phyloP scores from a whole-genome alignment of 257 asterid genomes.

The Linderniella brevidens region DNA sequence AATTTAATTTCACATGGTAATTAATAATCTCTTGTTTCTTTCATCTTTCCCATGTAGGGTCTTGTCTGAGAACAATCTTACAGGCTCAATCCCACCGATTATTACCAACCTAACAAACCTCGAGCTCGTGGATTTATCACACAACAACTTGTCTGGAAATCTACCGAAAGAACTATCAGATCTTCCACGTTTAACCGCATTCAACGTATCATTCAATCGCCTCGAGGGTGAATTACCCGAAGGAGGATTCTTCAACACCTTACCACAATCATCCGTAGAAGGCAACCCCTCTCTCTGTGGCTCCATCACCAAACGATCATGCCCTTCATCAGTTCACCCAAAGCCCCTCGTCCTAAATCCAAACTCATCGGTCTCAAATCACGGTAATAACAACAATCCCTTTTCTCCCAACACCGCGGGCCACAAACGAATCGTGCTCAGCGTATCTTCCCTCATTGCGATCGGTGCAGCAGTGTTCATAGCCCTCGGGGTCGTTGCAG shows the following conservation, averaged over 20 bases:
- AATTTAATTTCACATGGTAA: too few species aligned
- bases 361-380: constrained; percentile 44
- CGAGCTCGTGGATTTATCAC: constrained; percentile 46
- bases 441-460: constrained; percentile 72
- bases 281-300: constrained; percentile 81
- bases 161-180: constrained; percentile 58
- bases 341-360: constrained; percentile 84
- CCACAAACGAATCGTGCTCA: constrained; percentile 48
- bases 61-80: constrained; percentile 47
- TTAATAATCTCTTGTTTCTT: background rate
- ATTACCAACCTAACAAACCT: constrained; percentile 44
- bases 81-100: constrained; percentile 40
- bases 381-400: constrained; percentile 16
- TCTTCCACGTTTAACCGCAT: constrained; percentile 37
- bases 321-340: constrained; percentile 75
- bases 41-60: constrained; percentile 31
- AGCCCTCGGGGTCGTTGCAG: constrained; percentile 64
- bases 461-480: constrained; percentile 78
- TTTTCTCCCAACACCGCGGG: constrained; percentile 17
- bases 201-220: constrained; percentile 57
- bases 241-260: constrained; percentile 69
- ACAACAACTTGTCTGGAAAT: constrained; percentile 53
- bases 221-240: constrained; percentile 69
- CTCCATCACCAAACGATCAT: constrained; percentile 50
- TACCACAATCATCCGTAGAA: constrained; percentile 43